phyloP scores from a whole-genome alignment of 176 grass and related monocot species.

The Otatea glauca region DNA sequence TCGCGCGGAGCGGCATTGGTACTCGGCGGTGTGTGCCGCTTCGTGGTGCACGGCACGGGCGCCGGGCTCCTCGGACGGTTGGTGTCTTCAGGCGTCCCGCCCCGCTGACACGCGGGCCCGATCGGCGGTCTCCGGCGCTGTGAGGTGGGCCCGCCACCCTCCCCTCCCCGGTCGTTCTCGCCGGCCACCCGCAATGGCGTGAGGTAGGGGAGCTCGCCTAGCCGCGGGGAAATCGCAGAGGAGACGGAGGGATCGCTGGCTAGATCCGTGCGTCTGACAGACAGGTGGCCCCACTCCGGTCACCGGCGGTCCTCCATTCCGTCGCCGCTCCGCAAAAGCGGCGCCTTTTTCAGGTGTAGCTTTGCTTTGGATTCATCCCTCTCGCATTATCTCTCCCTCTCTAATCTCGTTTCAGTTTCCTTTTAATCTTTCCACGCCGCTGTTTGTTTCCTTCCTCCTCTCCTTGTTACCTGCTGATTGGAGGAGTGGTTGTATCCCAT shows the following conservation, averaged over 20 bases:
- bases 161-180: not conserved
- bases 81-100: not conserved
- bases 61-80: no score
- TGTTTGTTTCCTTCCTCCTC: not conserved
- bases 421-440: not conserved
- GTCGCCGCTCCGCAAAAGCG: conserved; percentile 48
- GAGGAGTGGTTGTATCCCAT: no score
- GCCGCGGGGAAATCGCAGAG: not conserved
- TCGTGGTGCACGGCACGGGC: not conserved
- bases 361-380: not conserved
- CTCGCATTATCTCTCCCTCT: not conserved
- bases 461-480: no score
- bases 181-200: not conserved
- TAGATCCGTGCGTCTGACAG: conserved; percentile 11
- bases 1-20: not conserved
- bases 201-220: not conserved
- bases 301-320: not conserved
- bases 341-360: conserved; percentile 41
- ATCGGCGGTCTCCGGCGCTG: not conserved
- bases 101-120: not conserved
- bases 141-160: not conserved
- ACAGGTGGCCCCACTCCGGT: not conserved
- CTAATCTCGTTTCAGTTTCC: not conserved
- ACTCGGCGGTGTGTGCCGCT: not conserved
- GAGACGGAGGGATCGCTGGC: not conserved